Percentiles rank a stretch among this genome's conserved stretches.
Evolutionary conservation across 1,139 yeast species (phyloP).

Genomic region (Blastobotrys persicus): DNA sequence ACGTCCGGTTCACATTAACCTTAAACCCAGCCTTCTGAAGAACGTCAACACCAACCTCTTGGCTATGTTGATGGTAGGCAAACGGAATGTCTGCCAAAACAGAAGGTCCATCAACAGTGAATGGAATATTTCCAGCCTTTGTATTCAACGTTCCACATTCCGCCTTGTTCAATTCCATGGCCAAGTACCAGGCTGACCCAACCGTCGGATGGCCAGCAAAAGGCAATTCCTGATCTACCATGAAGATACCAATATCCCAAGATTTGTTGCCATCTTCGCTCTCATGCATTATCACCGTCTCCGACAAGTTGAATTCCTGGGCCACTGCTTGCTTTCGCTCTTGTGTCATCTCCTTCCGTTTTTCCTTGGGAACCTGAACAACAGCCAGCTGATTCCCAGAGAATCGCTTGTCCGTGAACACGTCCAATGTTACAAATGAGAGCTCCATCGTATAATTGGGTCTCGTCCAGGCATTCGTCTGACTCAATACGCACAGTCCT

Average conservation of each 20-base stretch:
- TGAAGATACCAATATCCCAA: constrained; percentile 50
- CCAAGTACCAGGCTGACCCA: constrained; percentile 42
- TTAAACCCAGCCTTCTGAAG: constrained; percentile 7
- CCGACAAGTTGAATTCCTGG: constrained; percentile 56
- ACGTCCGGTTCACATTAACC: background rate
- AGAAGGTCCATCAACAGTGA: constrained; percentile 11
- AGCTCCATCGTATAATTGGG: constrained; percentile 29
- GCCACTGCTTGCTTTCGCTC: constrained; percentile 41
- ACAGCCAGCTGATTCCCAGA: constrained; percentile 60
- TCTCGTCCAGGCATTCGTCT: background rate
- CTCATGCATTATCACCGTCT: constrained; percentile 49
- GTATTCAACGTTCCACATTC: constrained; percentile 14
- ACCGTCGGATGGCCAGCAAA: constrained; percentile 64
- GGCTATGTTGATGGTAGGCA: constrained; percentile 14
- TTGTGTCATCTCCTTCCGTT: constrained; percentile 19
- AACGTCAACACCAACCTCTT: background rate
- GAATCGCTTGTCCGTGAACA: constrained; percentile 44
- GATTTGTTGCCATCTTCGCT: constrained; percentile 42
- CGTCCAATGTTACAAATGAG: constrained; percentile 37
- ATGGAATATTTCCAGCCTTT: constrained; percentile 19
- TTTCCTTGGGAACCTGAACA: constrained; percentile 36
- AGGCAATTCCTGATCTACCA: constrained; percentile 48
- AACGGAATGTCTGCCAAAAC: constrained; percentile 14
- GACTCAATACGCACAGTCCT: no score
- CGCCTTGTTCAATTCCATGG: background rate